phyloP scores from a whole-genome alignment of 2,329 filamentous ascomycete genomes.

The Penicillium brasilianum region DNA sequence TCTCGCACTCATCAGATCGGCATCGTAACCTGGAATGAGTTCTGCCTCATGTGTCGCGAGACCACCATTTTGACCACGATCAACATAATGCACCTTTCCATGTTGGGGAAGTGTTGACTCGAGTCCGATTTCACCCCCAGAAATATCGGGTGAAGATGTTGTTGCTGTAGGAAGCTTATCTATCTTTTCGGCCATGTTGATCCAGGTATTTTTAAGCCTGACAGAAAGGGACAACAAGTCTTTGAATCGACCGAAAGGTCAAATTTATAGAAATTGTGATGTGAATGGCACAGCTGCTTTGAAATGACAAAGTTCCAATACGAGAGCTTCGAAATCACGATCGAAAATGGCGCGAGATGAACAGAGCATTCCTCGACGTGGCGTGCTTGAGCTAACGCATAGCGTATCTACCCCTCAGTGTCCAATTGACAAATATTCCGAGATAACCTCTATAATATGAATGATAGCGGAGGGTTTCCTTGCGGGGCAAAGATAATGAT shows the following conservation, averaged over 20 bases:
- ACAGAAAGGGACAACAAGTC: not conserved
- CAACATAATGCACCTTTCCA: not conserved
- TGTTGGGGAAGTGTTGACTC: not conserved
- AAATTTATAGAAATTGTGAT: too few species aligned
- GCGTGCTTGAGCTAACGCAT: not conserved
- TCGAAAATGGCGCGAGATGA: not conserved
- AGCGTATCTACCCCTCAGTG: conserved; percentile 1
- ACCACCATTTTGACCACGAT: not conserved
- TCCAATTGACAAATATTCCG: not conserved
- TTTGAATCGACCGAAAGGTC: not conserved
- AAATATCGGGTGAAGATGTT: not conserved
- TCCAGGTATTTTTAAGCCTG: not conserved
- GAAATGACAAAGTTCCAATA: not conserved
- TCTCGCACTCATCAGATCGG: not conserved
- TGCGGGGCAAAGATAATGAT: not conserved
- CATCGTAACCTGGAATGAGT: not conserved
- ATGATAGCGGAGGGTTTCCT: not conserved
- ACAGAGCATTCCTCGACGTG: not conserved
- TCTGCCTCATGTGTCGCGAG: not conserved
- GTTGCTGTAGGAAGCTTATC: not conserved
- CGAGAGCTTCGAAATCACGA: not conserved
- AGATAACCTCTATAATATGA: not conserved
- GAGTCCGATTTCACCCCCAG: not conserved
- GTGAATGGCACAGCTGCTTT: too few species aligned
- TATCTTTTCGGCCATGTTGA: not conserved